Evolutionary conservation across 1,284 basidiomycete genomes (phyloP).

Genomic region (Ceratobasidium sp.): DNA sequence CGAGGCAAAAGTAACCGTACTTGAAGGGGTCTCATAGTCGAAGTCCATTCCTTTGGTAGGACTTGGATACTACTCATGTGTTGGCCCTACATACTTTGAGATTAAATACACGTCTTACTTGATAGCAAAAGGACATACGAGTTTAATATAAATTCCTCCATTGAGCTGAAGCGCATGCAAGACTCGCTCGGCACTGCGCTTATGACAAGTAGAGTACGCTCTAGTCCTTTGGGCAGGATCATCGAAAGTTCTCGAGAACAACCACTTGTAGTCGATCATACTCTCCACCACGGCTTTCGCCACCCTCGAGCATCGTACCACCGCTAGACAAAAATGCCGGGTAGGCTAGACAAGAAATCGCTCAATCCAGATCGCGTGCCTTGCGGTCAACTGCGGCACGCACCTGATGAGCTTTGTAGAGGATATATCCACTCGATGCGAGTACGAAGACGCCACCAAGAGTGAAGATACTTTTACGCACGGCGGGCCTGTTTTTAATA

Average conservation of each 20-base stretch:
- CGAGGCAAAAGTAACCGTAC: not conserved
- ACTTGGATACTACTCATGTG: constrained; percentile 76
- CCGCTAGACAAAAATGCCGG: constrained; percentile 60
- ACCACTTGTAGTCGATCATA: constrained; percentile 88
- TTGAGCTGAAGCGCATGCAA: constrained; percentile 86
- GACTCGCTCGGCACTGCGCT: constrained; percentile 81
- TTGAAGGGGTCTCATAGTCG: constrained; percentile 75
- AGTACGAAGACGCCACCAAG: constrained; percentile 36
- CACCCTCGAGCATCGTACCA: constrained; percentile 76
- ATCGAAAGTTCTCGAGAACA: constrained; percentile 67
- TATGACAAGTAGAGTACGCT: constrained; percentile 84
- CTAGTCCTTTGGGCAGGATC: constrained; percentile 60
- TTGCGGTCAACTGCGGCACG: constrained; percentile 10
- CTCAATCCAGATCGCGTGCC: constrained; percentile 12
- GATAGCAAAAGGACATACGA: constrained; percentile 55
- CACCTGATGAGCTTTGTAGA: constrained; percentile 39
- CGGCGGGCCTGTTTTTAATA: constrained; percentile 12
- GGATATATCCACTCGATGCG: constrained; percentile 35
- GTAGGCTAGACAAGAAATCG: constrained; percentile 53
- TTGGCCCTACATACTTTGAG: constrained; percentile 69
- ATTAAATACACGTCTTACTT: not conserved
- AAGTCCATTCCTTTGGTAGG: constrained; percentile 86
- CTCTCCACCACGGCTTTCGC: constrained; percentile 62
- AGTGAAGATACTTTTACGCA: constrained; percentile 35
- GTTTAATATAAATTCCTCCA: constrained; percentile 94